Percentiles rank a stretch among this genome's conserved stretches.
Conservation (phyloP, 805 yeast genomes). For the Osmozyma mogii region DNA sequence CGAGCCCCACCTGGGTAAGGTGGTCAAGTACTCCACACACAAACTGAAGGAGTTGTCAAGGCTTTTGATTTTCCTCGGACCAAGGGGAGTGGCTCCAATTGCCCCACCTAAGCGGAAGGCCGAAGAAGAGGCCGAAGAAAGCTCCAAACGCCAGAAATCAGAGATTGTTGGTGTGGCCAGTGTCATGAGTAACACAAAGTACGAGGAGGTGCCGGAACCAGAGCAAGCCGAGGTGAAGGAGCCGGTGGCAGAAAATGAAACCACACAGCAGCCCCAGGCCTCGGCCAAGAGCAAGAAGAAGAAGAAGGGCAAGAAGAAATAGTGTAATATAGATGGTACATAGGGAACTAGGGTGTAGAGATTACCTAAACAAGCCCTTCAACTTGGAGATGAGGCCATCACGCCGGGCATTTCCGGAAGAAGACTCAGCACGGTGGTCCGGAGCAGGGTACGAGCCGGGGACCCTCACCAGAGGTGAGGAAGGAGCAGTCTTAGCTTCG, state of each 20-base stretch:
- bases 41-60: slow-evolving; percentile 70
- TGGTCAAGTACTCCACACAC: slow-evolving; percentile 49
- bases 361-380: slow-evolving; percentile 22
- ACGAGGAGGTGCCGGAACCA: slow-evolving; percentile 15
- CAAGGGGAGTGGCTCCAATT: slow-evolving; percentile 47
- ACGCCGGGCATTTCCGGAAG: slow-evolving; percentile 11
- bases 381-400: slow-evolving; percentile 24
- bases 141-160: slow-evolving; percentile 5
- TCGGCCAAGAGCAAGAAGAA: not conserved
- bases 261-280: too few relatives aligned
- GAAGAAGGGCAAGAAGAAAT: not conserved
- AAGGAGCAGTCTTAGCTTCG: slow-evolving; percentile 3
- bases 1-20: slow-evolving; percentile 58
- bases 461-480: not conserved
- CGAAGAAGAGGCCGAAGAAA: slow-evolving; percentile 6
- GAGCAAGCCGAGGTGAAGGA: slow-evolving; percentile 5
- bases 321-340: not conserved
- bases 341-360: not conserved
- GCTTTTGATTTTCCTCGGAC: slow-evolving; percentile 66
- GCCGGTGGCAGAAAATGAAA: slow-evolving; percentile 3
- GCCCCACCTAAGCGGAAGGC: slow-evolving; percentile 16
- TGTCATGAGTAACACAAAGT: slow-evolving; percentile 31
- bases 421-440: slow-evolving; percentile 1
- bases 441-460: slow-evolving; percentile 1
- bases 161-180: slow-evolving; percentile 28